A percentile compares a stretch with the other conserved stretches of the same genome.
These are phyloP conservation scores for Epichloe hybrida DNA, from an alignment of 2,329 filamentous ascomycete species.

Conservation along the genomic window DNA sequence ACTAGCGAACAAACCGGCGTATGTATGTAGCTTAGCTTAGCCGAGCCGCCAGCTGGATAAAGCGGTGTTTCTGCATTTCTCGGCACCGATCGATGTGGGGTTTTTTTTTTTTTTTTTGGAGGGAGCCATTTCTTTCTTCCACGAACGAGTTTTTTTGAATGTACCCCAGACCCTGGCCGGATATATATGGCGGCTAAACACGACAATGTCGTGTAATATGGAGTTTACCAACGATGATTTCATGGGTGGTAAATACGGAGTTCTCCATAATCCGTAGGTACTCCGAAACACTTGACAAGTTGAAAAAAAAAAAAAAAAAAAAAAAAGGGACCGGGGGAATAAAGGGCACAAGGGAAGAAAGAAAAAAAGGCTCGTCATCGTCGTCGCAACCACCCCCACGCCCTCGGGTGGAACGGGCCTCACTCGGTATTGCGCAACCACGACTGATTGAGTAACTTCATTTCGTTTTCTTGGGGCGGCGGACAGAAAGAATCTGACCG, in stretches of 20 bases:
- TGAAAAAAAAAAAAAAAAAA: neutral
- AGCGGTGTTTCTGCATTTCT: neutral
- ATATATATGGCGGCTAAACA: neutral
- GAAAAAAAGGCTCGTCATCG: neutral
- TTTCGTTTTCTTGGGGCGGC: too few species aligned
- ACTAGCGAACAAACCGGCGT: too few species aligned
- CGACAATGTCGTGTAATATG: neutral
- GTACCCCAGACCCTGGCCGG: neutral
- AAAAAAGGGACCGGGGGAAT: neutral
- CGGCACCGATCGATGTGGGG: neutral
- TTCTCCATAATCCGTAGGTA: too few species aligned
- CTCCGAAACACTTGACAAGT: neutral
- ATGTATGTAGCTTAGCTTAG: neutral
- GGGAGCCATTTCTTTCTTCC: neutral
- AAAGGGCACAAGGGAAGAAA: neutral
- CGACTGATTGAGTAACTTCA: neutral
- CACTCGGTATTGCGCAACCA: neutral
- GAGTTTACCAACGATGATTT: too few species aligned
- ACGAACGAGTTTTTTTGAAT: neutral
- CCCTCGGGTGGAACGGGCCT: neutral
- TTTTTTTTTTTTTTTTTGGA: too few species aligned
- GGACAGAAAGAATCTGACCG: neutral
- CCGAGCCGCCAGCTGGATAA: neutral
- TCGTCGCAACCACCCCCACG: neutral
- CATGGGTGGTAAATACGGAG: too few species aligned